A percentile compares a stretch with the other conserved stretches of the same genome.
Conservation (phyloP, 257 asterid species). For the Anisodus acutangulus region DNA sequence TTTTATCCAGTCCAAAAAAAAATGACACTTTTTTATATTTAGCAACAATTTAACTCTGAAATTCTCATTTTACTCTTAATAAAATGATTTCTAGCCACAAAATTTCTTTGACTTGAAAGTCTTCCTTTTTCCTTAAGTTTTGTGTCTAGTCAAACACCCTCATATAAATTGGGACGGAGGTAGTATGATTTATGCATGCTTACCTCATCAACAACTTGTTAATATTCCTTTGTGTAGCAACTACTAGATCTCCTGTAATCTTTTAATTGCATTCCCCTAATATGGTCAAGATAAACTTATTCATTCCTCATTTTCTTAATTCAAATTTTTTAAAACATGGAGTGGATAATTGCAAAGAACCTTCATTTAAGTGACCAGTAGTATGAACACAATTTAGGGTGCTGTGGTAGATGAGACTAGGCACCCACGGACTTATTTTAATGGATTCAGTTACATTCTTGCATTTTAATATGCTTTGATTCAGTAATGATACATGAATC, state of each 20-base stretch:
- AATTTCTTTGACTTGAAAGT: too few relatives aligned
- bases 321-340: neutral
- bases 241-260: neutral
- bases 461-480: conserved; percentile 36
- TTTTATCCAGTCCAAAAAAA: too few relatives aligned
- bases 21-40: too few relatives aligned
- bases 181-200: neutral
- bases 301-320: conserved; percentile 16
- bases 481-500: conserved; percentile 52
- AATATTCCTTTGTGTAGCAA: neutral
- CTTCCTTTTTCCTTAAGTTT: too few relatives aligned
- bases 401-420: conserved; percentile 60
- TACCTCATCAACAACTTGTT: conserved; percentile 16
- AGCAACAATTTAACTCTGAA: too few relatives aligned
- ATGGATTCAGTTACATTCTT: neutral
- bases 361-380: conserved; percentile 45
- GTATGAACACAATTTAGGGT: conserved; percentile 34
- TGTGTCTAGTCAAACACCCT: too few relatives aligned
- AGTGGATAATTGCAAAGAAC: conserved; percentile 53
- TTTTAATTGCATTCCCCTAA: conserved; percentile 40
- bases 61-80: too few relatives aligned
- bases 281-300: conserved; percentile 56
- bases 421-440: conserved; percentile 46
- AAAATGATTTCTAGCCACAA: too few relatives aligned
- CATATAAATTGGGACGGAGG: too few relatives aligned